A percentile compares a stretch with the other conserved stretches of the same genome.
phyloP scores from a whole-genome alignment of 1,139 yeast species.

The Zygoascus sp. region DNA sequence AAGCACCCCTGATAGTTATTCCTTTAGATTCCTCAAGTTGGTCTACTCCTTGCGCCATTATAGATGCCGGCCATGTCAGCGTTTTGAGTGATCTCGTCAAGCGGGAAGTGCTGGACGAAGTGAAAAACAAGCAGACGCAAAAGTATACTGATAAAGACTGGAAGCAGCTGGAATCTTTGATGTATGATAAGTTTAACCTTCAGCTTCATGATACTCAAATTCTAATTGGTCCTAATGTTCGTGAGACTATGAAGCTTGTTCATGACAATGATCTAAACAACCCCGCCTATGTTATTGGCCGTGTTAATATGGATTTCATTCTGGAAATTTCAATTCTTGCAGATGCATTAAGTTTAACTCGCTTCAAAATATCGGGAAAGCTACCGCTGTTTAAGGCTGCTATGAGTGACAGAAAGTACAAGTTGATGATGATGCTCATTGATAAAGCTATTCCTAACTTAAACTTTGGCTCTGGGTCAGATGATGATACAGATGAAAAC shows the following conservation, averaged over 20 bases:
- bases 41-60: constrained; percentile 82
- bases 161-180: constrained; percentile 62
- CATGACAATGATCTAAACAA: constrained; percentile 30
- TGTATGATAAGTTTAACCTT: constrained; percentile 85
- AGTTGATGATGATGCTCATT: constrained; percentile 73
- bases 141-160: constrained; percentile 72
- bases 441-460: constrained; percentile 66
- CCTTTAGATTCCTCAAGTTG: constrained; percentile 78
- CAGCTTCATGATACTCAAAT: constrained; percentile 83
- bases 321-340: constrained; percentile 84
- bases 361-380: constrained; percentile 68
- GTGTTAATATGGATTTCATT: constrained; percentile 64
- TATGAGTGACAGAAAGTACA: constrained; percentile 85
- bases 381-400: constrained; percentile 71
- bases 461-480: constrained; percentile 29
- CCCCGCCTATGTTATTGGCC: constrained; percentile 64
- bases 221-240: constrained; percentile 76
- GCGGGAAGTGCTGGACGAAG: constrained; percentile 60
- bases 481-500: constrained; percentile 11
- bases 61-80: constrained; percentile 95
- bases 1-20: constrained; percentile 87
- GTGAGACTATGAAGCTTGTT: constrained; percentile 57
- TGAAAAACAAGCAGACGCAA: constrained; percentile 59
- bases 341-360: constrained; percentile 68
- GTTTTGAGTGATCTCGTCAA: constrained; percentile 78